phyloP scores from a whole-genome alignment of 768 basidiomycete species.

The Suillus cothurnatus region DNA sequence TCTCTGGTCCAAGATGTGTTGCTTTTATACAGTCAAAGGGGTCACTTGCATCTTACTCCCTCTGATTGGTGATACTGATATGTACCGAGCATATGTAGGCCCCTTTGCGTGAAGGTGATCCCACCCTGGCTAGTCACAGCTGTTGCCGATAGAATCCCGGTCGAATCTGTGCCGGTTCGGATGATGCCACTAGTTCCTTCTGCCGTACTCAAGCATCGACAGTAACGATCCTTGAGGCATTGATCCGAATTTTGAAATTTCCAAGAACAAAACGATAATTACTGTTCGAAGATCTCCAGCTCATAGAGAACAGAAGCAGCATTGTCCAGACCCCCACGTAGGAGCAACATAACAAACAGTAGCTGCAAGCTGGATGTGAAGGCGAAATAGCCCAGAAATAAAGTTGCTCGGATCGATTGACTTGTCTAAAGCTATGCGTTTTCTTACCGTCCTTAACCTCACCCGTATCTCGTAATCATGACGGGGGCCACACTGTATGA shows the following conservation, averaged over 20 bases:
- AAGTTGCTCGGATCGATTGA: not conserved
- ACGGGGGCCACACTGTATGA: constrained; percentile 41
- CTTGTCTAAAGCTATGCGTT: constrained; percentile 57
- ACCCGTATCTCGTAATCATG: constrained; percentile 62
- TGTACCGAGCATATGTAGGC: not conserved
- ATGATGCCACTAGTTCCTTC: not conserved
- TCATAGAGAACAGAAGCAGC: not conserved
- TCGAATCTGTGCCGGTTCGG: not conserved
- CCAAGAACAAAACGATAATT: not conserved
- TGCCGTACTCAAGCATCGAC: not conserved
- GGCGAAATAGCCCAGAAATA: not conserved
- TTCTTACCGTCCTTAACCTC: constrained; percentile 70
- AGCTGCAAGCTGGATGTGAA: not conserved
- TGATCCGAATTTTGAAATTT: not conserved
- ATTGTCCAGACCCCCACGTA: not conserved
- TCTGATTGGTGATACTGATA: not conserved
- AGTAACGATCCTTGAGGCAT: not conserved
- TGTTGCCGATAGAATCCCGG: not conserved
- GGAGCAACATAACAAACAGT: too few relatives aligned
- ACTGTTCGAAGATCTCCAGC: not conserved
- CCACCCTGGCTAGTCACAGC: not conserved
- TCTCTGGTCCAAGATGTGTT: not conserved
- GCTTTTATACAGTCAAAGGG: not conserved
- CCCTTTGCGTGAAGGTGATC: not conserved
- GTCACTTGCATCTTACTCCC: not conserved